Percentiles rank a stretch among this genome's conserved stretches.
phyloP scores from a whole-genome alignment of 108 stramenopile species.

The Skeletonema tropicum region DNA sequence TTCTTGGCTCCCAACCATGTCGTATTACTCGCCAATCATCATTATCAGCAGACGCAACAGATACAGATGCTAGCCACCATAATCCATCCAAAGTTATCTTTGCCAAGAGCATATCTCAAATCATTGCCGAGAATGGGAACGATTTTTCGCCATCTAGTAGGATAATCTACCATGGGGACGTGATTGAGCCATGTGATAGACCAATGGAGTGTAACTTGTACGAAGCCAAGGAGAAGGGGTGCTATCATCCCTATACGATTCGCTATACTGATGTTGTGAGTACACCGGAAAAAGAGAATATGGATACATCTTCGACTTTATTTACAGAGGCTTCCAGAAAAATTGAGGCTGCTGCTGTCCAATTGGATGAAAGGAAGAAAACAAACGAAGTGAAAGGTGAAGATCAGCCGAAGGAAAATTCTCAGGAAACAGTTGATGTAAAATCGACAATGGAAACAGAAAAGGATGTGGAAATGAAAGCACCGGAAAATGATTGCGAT shows the following conservation, averaged over 20 bases:
- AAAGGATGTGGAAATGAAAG: background rate
- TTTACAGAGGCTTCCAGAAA: conserved; percentile 7
- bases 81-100: background rate
- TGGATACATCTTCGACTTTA: background rate
- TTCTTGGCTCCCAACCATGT: conserved; percentile 14
- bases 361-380: background rate
- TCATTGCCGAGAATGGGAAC: background rate
- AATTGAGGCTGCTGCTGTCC: conserved; percentile 3
- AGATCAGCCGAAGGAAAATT: background rate
- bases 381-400: background rate
- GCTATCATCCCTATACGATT: background rate
- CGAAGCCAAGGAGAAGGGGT: background rate
- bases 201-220: background rate
- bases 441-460: background rate
- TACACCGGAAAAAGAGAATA: conserved; percentile 1
- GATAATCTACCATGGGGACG: background rate
- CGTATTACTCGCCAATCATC: background rate
- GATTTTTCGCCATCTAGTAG: conserved; percentile 1
- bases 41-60: background rate
- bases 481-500: conserved; percentile 8
- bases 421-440: conserved; percentile 1
- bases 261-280: background rate
- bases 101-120: background rate
- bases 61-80: background rate
- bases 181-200: conserved; percentile 13